Conservation (phyloP, 2,329 filamentous ascomycete genomes). For the Calonectria crousiana region DNA sequence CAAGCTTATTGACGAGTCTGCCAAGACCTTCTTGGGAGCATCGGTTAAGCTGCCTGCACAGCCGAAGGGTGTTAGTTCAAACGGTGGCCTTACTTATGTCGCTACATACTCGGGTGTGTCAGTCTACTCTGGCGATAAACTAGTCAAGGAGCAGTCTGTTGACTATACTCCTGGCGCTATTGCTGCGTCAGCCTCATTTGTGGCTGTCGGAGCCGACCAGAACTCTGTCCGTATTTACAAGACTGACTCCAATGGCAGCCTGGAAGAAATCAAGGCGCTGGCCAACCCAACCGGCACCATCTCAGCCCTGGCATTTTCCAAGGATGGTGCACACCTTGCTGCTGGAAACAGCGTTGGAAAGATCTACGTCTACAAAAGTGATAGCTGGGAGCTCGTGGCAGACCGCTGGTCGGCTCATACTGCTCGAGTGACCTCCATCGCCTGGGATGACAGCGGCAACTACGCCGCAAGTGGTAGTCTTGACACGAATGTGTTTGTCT, state of each 20-base stretch:
- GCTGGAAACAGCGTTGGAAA: conserved; percentile 88
- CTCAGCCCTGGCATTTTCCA: conserved; percentile 86
- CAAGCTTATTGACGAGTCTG: conserved; percentile 79
- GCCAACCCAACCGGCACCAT: conserved; percentile 78
- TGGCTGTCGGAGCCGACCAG: conserved; percentile 82
- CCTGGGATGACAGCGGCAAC: conserved; percentile 83
- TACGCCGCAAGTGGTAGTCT: conserved; percentile 87
- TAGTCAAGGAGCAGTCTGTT: conserved; percentile 70
- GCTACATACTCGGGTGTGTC: conserved; percentile 65
- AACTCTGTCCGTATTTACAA: conserved; percentile 81
- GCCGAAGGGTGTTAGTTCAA: conserved; percentile 78
- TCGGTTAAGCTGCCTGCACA: conserved; percentile 79
- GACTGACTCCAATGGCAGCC: conserved; percentile 65
- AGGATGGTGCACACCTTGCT: conserved; percentile 81
- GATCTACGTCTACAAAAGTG: conserved; percentile 80
- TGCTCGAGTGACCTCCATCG: conserved; percentile 67
- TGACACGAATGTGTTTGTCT: conserved; percentile 93
- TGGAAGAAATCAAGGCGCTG: conserved; percentile 68
- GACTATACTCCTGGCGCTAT: conserved; percentile 77
- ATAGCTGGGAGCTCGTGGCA: conserved; percentile 77
- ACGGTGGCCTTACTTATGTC: conserved; percentile 66
- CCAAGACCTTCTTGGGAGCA: conserved; percentile 80
- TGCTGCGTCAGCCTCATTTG: conserved; percentile 73
- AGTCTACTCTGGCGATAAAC: conserved; percentile 70
- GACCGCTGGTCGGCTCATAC: conserved; percentile 77